phyloP scores from a whole-genome alignment of 2,329 filamentous ascomycete genomes.

The Fusarium guadeloupense region DNA sequence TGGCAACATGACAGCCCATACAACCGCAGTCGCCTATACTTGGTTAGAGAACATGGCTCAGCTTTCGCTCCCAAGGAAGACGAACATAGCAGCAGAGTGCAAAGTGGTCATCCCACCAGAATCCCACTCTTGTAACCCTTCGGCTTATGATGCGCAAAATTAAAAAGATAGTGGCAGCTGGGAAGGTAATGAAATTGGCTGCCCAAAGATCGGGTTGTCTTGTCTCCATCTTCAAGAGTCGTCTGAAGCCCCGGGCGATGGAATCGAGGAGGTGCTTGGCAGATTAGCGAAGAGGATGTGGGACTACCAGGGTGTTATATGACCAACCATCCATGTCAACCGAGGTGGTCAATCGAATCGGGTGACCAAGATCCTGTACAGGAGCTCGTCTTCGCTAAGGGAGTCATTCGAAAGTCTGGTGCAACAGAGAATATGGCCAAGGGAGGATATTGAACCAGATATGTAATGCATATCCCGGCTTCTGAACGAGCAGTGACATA shows the following conservation, averaged over 20 bases:
- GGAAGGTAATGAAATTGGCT: constrained; percentile 34
- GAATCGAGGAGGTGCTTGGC: background rate
- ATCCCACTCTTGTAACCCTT: constrained; percentile 9
- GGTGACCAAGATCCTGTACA: background rate
- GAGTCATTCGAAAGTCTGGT: background rate
- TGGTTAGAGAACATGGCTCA: background rate
- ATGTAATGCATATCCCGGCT: background rate
- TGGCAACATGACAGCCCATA: constrained; percentile 28
- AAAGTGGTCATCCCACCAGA: constrained; percentile 42
- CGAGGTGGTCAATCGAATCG: background rate
- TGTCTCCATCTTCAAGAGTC: constrained; percentile 5
- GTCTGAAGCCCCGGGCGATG: background rate
- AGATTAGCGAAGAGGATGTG: background rate
- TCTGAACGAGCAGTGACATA: background rate
- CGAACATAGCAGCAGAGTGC: constrained; percentile 34
- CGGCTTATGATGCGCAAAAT: constrained; percentile 29
- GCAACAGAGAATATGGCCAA: background rate
- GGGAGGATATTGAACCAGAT: background rate
- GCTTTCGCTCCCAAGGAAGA: background rate
- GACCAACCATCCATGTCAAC: background rate
- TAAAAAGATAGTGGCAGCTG: constrained; percentile 29
- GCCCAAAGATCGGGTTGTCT: constrained; percentile 25
- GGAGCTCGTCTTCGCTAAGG: background rate
- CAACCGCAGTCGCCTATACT: constrained; percentile 16
- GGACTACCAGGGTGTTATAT: constrained; percentile 7